These are phyloP conservation scores for Pythium sp. DNA, from an alignment of 352 stramenopile genomes.

Conservation along the genomic window DNA sequence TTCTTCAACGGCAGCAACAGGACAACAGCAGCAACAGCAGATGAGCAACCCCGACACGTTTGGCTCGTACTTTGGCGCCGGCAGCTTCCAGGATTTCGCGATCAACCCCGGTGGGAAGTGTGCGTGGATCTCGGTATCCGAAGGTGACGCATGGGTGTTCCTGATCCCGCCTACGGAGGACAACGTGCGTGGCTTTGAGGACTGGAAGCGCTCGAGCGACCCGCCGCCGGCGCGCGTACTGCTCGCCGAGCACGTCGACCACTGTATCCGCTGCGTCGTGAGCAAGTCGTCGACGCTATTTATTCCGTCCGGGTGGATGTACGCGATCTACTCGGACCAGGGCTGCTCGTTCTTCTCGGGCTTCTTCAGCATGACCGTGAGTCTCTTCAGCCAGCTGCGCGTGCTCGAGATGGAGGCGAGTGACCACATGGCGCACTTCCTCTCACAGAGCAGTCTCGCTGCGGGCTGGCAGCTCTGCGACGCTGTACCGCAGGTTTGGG, in stretches of 20 bases:
- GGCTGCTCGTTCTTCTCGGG: conserved; percentile 56
- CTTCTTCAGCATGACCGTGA: conserved; percentile 54
- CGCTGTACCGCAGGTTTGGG: conserved; percentile 52
- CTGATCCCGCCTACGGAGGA: conserved; percentile 52
- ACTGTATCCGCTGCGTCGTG: conserved; percentile 72
- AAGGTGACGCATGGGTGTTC: conserved; percentile 61
- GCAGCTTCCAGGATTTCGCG: conserved; percentile 71
- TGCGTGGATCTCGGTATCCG: conserved; percentile 64
- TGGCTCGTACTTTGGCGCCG: conserved; percentile 43
- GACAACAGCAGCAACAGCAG: conserved; percentile 9
- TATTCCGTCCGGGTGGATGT: conserved; percentile 68
- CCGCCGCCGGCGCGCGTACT: conserved; percentile 39
- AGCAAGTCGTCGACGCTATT: conserved; percentile 44
- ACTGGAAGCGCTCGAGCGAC: conserved; percentile 49
- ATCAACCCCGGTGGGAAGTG: conserved; percentile 47
- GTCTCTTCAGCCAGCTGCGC: conserved; percentile 41
- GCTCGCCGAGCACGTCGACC: conserved; percentile 61
- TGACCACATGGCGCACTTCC: conserved; percentile 28
- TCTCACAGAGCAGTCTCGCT: conserved; percentile 27
- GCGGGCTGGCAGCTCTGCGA: conserved; percentile 37
- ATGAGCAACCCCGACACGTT: conserved; percentile 50
- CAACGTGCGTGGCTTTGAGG: conserved; percentile 48
- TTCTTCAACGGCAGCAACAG: too few relatives aligned
- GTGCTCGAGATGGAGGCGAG: conserved; percentile 47
- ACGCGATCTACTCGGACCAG: conserved; percentile 55